phyloP scores from a whole-genome alignment of 192 early-diverging fungal genomes.

The Coemansia asiatica region DNA sequence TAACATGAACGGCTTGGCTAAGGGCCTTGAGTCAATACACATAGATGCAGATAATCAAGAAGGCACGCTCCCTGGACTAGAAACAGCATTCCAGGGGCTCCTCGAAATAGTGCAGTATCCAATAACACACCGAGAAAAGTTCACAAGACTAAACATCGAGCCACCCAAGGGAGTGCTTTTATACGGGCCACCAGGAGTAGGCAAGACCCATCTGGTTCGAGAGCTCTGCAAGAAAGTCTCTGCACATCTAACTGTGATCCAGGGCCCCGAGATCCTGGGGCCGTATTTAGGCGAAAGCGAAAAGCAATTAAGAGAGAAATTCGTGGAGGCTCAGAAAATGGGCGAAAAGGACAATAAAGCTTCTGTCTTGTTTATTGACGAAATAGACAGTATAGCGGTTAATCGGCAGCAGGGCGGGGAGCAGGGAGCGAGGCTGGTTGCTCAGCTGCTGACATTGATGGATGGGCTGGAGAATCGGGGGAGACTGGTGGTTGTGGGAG shows the following conservation, averaged over 20 bases:
- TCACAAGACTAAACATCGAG: slow-evolving; percentile 69
- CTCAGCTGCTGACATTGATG: slow-evolving; percentile 99
- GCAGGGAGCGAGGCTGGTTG: slow-evolving; percentile 88
- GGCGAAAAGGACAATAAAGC: slow-evolving; percentile 31
- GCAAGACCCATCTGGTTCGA: slow-evolving; percentile 86
- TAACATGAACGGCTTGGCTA: neutral
- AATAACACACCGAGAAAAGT: slow-evolving; percentile 62
- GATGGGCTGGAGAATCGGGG: slow-evolving; percentile 96
- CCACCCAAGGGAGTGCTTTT: slow-evolving; percentile 85
- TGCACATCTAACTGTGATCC: slow-evolving; percentile 70
- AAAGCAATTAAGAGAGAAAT: slow-evolving; percentile 67
- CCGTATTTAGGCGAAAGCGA: slow-evolving; percentile 89
- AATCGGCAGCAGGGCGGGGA: slow-evolving; percentile 18
- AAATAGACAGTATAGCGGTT: slow-evolving; percentile 68
- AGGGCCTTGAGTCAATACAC: neutral
- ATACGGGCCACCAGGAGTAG: slow-evolving; percentile 93
- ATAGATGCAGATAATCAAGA: neutral
- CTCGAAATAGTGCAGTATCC: slow-evolving; percentile 80
- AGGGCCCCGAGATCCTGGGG: slow-evolving; percentile 83
- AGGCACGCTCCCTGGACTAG: slow-evolving; percentile 63
- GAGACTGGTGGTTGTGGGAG: slow-evolving; percentile 96
- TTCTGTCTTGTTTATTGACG: slow-evolving; percentile 94
- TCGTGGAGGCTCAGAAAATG: slow-evolving; percentile 65
- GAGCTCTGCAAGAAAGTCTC: slow-evolving; percentile 63
- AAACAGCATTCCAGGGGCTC: slow-evolving; percentile 70